Conservation (phyloP, 2,329 filamentous ascomycete genomes). For the Orbilia javanica region DNA sequence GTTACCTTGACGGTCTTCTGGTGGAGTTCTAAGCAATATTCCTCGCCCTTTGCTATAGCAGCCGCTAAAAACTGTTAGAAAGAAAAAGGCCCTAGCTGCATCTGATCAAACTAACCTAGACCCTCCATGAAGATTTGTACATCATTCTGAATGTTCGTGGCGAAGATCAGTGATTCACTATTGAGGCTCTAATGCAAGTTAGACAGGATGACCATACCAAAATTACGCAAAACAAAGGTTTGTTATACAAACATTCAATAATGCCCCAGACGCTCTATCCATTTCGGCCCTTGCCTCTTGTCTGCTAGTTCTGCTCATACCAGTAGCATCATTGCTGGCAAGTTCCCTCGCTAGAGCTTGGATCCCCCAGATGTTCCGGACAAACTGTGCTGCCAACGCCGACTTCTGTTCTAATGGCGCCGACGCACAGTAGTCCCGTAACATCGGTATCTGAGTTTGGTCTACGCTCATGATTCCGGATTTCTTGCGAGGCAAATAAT, state of each 20-base stretch:
- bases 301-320: not conserved
- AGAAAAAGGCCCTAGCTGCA: not conserved
- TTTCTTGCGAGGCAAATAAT: not conserved
- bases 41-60: not conserved
- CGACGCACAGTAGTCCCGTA: not conserved
- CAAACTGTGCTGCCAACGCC: slow-evolving; percentile 12
- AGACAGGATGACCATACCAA: not conserved
- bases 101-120: not conserved
- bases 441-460: not conserved
- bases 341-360: not conserved
- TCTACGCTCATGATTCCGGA: not conserved
- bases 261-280: not conserved
- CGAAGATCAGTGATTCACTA: slow-evolving; percentile 9
- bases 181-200: not conserved
- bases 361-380: not conserved
- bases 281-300: not conserved
- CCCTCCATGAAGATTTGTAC: not conserved
- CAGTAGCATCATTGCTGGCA: not conserved
- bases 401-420: slow-evolving; percentile 11
- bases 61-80: not conserved
- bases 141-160: not conserved
- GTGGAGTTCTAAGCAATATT: not conserved
- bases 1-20: not conserved
- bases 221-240: no score
- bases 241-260: not conserved